Evolutionary conservation across 768 basidiomycete genomes (phyloP), one percentile per base, ranked within the genome.

Genomic region (Thelephora aurantiotincta): DNA sequence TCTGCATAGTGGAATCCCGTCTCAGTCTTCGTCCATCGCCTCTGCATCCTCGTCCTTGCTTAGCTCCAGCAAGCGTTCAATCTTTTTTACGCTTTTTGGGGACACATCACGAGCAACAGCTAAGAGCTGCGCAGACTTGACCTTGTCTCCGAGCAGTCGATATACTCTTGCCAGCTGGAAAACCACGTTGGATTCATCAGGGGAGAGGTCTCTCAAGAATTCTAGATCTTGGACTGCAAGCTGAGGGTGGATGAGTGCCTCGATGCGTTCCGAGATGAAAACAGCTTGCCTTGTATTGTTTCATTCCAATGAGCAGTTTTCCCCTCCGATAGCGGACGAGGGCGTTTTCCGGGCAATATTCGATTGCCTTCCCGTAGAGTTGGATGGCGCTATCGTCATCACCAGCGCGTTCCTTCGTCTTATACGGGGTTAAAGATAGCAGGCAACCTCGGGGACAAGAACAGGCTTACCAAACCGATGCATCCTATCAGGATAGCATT

Each of bases 401-500:
- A 46, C 82, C 83, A 48, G 83, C 76, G 64, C 88, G 75, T 66
- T 97, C 94, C 53, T 91, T 78, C 48, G 89, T 83, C 92, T 97
- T 48, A 35, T 48, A 35, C 49, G 34, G 41, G 43, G 42, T 48
- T 41, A 19, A 43, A 49, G 30, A 26, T 47, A 59, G 48, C 44
- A 33, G 47, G 22, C 30, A 37, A 20, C 30, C 45, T 26, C 35
- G 3, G 19, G 11, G 18, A 23, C 33, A 30, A 46, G 48, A 18
- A 19, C 35, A 34, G 23, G 77, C 90, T 64, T 57, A 96, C 94
- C 80, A 91, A 86, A 43, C 91, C 96, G 58, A 98, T 84, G 63
- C 93, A 98, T 57, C 90, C 92, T 50, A 94, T 68, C 51, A 99
- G 71, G n/a, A 98, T 91, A 12, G 91, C 91, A 63, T 96, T 98